A percentile compares a stretch with the other conserved stretches of the same genome.
These are phyloP conservation scores for Ilex asprella DNA, from an alignment of 257 asterid genomes.

Conservation along the genomic window DNA sequence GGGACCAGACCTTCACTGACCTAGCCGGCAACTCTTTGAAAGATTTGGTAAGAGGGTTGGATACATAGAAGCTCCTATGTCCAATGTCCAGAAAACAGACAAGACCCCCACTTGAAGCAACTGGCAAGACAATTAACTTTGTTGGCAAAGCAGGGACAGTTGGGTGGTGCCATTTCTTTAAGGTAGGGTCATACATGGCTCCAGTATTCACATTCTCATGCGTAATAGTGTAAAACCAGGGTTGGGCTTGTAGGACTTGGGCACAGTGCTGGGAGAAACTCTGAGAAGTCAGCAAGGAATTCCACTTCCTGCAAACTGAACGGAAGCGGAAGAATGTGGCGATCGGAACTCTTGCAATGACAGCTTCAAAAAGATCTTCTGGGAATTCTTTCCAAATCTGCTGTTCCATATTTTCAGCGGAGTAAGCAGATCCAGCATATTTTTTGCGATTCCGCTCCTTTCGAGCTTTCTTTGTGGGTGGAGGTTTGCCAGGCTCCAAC, in stretches of 20 bases:
- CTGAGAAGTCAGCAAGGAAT: constrained; percentile 63
- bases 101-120: constrained; percentile 95
- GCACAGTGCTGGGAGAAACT: constrained; percentile 73
- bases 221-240: constrained; percentile 92
- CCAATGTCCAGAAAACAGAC: constrained; percentile 89
- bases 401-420: constrained; percentile 53
- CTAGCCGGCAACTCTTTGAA: constrained; percentile 77
- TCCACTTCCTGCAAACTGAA: constrained; percentile 82
- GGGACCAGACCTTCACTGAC: constrained; percentile 79
- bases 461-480: constrained; percentile 64
- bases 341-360: constrained; percentile 82
- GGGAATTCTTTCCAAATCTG: constrained; percentile 91
- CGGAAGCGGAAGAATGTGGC: constrained; percentile 72
- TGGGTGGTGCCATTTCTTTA: constrained; percentile 88
- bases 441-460: constrained; percentile 54
- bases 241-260: constrained; percentile 45
- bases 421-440: constrained; percentile 26
- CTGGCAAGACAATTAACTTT: constrained; percentile 68
- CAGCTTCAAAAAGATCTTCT: constrained; percentile 83
- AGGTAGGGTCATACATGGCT: constrained; percentile 75
- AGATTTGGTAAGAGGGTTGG: constrained; percentile 86
- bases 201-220: constrained; percentile 70
- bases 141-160: constrained; percentile 66
- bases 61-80: constrained; percentile 64
- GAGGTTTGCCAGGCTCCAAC: constrained; percentile 86